Percentiles rank a stretch among this genome's conserved stretches.
phyloP scores from a whole-genome alignment of 768 basidiomycete species.

The Pholiota microspora region DNA sequence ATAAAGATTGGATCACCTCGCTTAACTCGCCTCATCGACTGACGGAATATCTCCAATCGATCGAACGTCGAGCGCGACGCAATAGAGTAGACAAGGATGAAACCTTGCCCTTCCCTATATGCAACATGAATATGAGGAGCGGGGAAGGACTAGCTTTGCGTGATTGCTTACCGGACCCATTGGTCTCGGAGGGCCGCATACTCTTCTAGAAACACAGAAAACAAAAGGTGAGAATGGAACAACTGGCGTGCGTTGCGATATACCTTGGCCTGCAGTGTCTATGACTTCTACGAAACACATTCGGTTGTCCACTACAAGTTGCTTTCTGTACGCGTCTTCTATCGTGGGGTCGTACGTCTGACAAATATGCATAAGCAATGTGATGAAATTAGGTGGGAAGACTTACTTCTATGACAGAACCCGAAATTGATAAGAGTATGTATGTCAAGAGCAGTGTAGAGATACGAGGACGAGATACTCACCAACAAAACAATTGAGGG shows the following conservation, averaged over 20 bases:
- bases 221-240: conserved; percentile 5
- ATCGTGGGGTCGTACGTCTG: conserved; percentile 98
- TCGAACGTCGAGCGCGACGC: conserved; percentile 92
- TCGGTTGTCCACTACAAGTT: conserved; percentile 89
- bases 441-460: conserved; percentile 7
- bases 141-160: conserved; percentile 5
- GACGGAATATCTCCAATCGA: conserved; percentile 85
- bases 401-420: conserved; percentile 50
- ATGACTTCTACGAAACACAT: conserved; percentile 97
- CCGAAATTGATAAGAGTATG: neutral
- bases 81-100: conserved; percentile 95
- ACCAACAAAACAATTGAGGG: conserved; percentile 96
- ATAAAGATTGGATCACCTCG: conserved; percentile 84
- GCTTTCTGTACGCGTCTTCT: conserved; percentile 97
- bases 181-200: conserved; percentile 96
- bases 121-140: conserved; percentile 8
- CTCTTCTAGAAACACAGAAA: conserved; percentile 64
- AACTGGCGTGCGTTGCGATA: conserved; percentile 25
- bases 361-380: conserved; percentile 15
- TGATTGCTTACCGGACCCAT: conserved; percentile 88
- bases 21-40: conserved; percentile 90
- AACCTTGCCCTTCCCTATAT: conserved; percentile 89
- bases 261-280: conserved; percentile 97
- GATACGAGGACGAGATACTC: conserved; percentile 30
- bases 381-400: conserved; percentile 4